Evolutionary conservation across 2,329 filamentous ascomycete species (phyloP).

Genomic region (Leptographium lundbergii): DNA sequence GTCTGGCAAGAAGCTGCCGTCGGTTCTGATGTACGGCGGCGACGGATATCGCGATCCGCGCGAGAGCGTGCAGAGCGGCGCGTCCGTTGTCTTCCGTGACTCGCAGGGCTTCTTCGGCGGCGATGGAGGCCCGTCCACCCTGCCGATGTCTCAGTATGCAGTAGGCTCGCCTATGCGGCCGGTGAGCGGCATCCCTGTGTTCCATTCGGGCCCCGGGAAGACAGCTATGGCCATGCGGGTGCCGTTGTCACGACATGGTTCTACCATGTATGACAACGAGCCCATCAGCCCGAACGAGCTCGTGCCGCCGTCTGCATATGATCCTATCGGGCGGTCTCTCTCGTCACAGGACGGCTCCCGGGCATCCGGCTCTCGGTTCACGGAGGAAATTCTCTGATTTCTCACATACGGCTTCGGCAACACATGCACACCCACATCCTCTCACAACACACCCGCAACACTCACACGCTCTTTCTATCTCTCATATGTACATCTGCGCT

Average conservation of each 20-base stretch:
- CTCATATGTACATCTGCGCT: neutral
- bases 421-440: neutral
- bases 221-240: conserved; percentile 20
- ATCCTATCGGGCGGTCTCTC: conserved; percentile 12
- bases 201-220: conserved; percentile 52
- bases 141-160: conserved; percentile 26
- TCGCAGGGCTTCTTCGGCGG: conserved; percentile 18
- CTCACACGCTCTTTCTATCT: neutral
- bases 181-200: conserved; percentile 46
- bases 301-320: conserved; percentile 5
- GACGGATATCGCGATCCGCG: conserved; percentile 39
- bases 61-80: conserved; percentile 11
- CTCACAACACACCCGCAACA: neutral
- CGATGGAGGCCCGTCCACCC: conserved; percentile 15
- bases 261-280: conserved; percentile 25
- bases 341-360: conserved; percentile 11
- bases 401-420: neutral
- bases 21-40: conserved; percentile 48
- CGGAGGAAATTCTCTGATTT: conserved; percentile 4
- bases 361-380: conserved; percentile 11
- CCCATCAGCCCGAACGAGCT: neutral
- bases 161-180: conserved; percentile 47
- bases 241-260: conserved; percentile 42
- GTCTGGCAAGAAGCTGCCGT: conserved; percentile 51
- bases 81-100: conserved; percentile 13